A percentile compares a stretch with the other conserved stretches of the same genome.
Evolutionary conservation across 129 eudicot genomes (phyloP).

Genomic region (Helianthus tuberosus): DNA sequence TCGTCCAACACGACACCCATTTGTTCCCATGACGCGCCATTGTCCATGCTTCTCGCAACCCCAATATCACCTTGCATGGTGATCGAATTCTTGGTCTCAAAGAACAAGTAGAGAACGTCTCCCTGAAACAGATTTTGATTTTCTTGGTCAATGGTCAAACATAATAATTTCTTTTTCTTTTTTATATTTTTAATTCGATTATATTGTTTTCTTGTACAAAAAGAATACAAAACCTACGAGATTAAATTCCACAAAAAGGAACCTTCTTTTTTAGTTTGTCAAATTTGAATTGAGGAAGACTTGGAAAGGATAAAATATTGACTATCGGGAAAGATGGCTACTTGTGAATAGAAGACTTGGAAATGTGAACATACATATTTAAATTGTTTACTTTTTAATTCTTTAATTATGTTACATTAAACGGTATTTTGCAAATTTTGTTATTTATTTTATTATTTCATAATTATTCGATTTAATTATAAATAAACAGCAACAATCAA

Average conservation of each 20-base stretch:
- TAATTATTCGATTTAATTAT: neutral
- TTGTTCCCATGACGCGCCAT: conserved; percentile 89
- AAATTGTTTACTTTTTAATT: neutral
- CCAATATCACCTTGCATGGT: conserved; percentile 97
- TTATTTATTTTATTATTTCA: neutral
- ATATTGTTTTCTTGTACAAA: neutral
- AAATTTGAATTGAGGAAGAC: too few relatives aligned
- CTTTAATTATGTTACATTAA: neutral
- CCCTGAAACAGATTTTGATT: conserved; percentile 53
- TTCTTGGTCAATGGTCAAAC: conserved; percentile 13
- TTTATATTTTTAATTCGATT: neutral
- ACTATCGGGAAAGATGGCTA: neutral
- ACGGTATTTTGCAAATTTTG: neutral
- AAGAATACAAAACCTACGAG: neutral
- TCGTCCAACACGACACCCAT: conserved; percentile 88
- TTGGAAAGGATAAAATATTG: neutral
- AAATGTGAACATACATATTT: neutral
- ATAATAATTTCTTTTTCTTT: neutral
- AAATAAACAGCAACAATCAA: neutral
- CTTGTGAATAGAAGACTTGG: neutral
- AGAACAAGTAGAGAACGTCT: conserved; percentile 71
- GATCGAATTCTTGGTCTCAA: conserved; percentile 77
- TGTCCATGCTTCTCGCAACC: conserved; percentile 73
- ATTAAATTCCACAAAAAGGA: neutral
- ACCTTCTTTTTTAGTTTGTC: neutral